Conservation (phyloP, 1,284 basidiomycete species). For the Cystobasidium sp. region DNA sequence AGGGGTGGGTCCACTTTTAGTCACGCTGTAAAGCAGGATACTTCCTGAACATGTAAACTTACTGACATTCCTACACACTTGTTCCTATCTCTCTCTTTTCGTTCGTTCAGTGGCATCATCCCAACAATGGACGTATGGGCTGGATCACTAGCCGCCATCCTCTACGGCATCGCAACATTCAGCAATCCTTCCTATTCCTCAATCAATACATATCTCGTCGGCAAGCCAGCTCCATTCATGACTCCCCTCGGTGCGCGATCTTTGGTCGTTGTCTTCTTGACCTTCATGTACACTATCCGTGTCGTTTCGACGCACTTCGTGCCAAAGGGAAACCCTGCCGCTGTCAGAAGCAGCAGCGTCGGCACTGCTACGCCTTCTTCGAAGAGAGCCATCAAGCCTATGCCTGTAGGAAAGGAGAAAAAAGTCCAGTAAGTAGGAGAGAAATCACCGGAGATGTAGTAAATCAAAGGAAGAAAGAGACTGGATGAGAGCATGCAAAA, state of each 20-base stretch:
- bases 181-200: constrained; percentile 39
- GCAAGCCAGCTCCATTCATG: constrained; percentile 40
- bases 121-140: constrained; percentile 45
- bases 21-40: too few relatives aligned
- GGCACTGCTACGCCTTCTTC: constrained; percentile 15
- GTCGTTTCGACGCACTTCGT: constrained; percentile 35
- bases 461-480: neutral
- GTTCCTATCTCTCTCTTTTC: neutral
- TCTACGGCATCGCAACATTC: constrained; percentile 44
- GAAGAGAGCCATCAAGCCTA: constrained; percentile 21
- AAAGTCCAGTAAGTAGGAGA: constrained; percentile 22
- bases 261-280: constrained; percentile 38
- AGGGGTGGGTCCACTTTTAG: constrained; percentile 20
- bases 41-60: too few relatives aligned
- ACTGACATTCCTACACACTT: neutral
- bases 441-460: neutral
- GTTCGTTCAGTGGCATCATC: constrained; percentile 26
- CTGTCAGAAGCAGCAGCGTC: neutral
- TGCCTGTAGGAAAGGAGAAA: constrained; percentile 34
- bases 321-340: neutral
- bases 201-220: constrained; percentile 36
- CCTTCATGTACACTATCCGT: constrained; percentile 38
- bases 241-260: constrained; percentile 40
- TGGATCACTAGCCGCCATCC: constrained; percentile 36
- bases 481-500: neutral